Evolutionary conservation across 1,139 yeast species (phyloP).

Genomic region (Suhomyces atakaporum): DNA sequence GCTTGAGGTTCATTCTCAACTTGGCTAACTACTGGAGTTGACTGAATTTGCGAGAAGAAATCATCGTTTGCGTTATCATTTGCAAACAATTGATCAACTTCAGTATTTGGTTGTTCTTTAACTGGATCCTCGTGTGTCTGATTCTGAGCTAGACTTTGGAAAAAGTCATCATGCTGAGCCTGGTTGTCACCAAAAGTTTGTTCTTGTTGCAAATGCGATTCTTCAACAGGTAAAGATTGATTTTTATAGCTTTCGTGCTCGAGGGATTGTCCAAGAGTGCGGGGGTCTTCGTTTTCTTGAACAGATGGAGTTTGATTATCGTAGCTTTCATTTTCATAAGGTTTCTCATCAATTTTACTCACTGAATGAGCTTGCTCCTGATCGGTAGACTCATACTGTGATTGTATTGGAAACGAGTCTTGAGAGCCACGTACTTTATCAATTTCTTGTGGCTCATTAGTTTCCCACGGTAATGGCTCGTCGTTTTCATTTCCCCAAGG

Average conservation of each 20-base stretch:
- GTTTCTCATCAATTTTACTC: too few species aligned
- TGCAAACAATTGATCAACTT: conserved; percentile 5
- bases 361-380: not conserved
- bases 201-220: not conserved
- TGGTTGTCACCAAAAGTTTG: not conserved
- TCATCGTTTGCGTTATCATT: conserved; percentile 3
- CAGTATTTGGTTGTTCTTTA: conserved; percentile 1
- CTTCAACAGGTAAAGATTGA: not conserved
- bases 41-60: conserved; percentile 4
- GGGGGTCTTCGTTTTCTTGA: not conserved
- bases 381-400: too few species aligned
- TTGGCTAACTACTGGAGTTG: too few species aligned
- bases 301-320: not conserved
- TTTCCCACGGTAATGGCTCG: conserved; percentile 8
- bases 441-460: not conserved
- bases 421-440: not conserved
- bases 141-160: not conserved
- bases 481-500: conserved; percentile 10
- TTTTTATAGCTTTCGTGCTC: conserved; percentile 1
- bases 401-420: not conserved
- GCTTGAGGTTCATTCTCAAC: too few species aligned
- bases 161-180: not conserved
- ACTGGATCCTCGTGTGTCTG: not conserved
- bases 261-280: too few species aligned
- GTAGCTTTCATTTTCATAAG: conserved; percentile 2